Evolutionary conservation across 2,329 filamentous ascomycete genomes (phyloP).

Genomic region (Thelonectria discophora): DNA sequence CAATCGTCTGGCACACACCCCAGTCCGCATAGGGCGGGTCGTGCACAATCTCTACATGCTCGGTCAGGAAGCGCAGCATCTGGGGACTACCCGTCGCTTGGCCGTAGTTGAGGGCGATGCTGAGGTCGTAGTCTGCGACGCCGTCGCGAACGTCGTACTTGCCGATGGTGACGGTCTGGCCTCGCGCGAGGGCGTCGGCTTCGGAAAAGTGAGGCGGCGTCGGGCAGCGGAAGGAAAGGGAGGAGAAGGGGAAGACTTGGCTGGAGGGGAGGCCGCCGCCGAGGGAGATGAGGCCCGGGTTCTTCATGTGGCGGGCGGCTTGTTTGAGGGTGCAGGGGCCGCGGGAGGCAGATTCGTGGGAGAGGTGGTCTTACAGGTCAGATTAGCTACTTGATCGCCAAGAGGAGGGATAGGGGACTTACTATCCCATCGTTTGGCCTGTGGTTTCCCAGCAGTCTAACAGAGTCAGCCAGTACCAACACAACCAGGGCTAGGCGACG

Average conservation of each 20-base stretch:
- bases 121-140: conserved; percentile 71
- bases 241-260: conserved; percentile 91
- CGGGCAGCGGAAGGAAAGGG: conserved; percentile 79
- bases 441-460: conserved; percentile 68
- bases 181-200: conserved; percentile 67
- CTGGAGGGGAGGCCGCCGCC: conserved; percentile 90
- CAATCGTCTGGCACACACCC: conserved; percentile 83
- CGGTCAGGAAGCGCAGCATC: conserved; percentile 87
- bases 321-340: conserved; percentile 80
- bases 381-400: conserved; percentile 14
- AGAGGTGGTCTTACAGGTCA: conserved; percentile 61
- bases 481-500: conserved; percentile 36
- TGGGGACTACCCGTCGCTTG: conserved; percentile 88
- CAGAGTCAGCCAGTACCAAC: conserved; percentile 9
- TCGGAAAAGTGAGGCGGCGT: conserved; percentile 75
- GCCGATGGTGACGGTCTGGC: conserved; percentile 70
- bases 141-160: conserved; percentile 83
- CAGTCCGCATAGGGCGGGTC: conserved; percentile 90
- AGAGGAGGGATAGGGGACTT: conserved; percentile 51
- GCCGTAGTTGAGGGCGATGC: conserved; percentile 91
- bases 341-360: conserved; percentile 66
- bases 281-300: conserved; percentile 86
- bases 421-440: conserved; percentile 87
- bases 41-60: conserved; percentile 93
- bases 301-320: conserved; percentile 81